These are phyloP conservation scores for Rasamsonia emersonii DNA, from an alignment of 2,329 filamentous ascomycete genomes.

Conservation along the genomic window DNA sequence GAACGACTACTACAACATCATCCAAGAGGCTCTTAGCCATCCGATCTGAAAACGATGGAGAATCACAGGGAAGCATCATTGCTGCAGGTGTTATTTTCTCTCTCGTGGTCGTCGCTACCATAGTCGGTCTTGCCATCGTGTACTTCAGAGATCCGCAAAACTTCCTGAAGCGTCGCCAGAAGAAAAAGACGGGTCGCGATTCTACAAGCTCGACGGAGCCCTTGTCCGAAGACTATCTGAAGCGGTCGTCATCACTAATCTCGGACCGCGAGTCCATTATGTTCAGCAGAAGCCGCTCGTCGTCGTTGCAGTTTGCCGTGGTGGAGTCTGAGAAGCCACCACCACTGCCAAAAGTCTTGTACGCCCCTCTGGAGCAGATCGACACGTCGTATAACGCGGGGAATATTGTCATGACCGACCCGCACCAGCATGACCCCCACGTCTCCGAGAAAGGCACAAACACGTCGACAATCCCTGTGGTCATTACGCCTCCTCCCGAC, in stretches of 20 bases:
- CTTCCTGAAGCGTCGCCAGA: conserved; percentile 11
- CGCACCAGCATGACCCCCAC: too few species aligned
- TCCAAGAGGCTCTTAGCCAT: background rate
- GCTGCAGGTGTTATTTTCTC: conserved; percentile 19
- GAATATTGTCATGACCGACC: conserved; percentile 1
- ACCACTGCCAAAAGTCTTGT: conserved; percentile 5
- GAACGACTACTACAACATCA: background rate
- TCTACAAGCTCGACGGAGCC: conserved; percentile 13
- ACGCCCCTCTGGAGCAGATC: conserved; percentile 6
- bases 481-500: conserved; percentile 7
- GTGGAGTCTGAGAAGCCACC: conserved; percentile 9
- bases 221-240: conserved; percentile 14
- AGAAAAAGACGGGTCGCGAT: conserved; percentile 8
- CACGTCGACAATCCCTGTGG: conserved; percentile 7
- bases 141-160: conserved; percentile 13
- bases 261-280: conserved; percentile 19
- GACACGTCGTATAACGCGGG: conserved; percentile 3
- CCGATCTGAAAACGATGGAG: background rate
- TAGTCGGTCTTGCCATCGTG: conserved; percentile 15
- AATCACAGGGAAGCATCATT: conserved; percentile 12
- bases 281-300: conserved; percentile 19
- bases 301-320: conserved; percentile 16
- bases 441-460: conserved; percentile 1
- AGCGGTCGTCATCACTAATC: conserved; percentile 3
- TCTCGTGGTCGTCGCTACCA: conserved; percentile 11